Conservation (phyloP, 2,329 filamentous ascomycete species). For the Pseudogymnoascus sp. region DNA sequence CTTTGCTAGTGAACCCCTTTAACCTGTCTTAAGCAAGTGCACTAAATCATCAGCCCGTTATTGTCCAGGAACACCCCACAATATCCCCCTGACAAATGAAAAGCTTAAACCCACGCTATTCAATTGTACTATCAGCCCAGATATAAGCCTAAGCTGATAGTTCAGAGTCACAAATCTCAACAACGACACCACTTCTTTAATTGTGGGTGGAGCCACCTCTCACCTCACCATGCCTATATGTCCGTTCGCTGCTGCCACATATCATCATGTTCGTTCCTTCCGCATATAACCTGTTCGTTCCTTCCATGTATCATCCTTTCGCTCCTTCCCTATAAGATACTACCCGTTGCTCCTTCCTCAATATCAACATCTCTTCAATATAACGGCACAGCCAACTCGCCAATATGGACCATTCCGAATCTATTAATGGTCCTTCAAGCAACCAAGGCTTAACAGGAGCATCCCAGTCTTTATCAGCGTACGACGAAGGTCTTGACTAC, state of each 20-base stretch:
- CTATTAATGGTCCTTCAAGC: background rate
- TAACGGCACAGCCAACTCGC: background rate
- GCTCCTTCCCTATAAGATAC: background rate
- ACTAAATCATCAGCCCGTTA: background rate
- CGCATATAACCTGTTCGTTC: background rate
- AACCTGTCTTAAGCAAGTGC: background rate
- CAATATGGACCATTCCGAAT: background rate
- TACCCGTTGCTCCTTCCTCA: background rate
- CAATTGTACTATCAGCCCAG: background rate
- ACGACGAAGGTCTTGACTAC: background rate
- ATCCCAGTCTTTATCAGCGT: background rate
- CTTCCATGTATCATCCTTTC: background rate
- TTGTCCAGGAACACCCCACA: background rate
- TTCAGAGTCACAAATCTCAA: background rate
- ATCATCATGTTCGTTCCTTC: background rate
- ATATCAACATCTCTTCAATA: background rate
- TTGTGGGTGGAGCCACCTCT: background rate
- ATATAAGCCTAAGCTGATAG: background rate
- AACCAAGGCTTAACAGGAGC: background rate
- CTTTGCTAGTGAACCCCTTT: background rate
- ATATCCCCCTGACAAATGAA: background rate
- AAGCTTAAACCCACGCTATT: background rate
- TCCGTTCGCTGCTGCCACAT: background rate
- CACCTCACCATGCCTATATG: background rate
- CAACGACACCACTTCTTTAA: background rate